Percentiles rank a stretch among this genome's conserved stretches.
phyloP scores from a whole-genome alignment of 176 grass and related monocot species.

The Areca catechu region DNA sequence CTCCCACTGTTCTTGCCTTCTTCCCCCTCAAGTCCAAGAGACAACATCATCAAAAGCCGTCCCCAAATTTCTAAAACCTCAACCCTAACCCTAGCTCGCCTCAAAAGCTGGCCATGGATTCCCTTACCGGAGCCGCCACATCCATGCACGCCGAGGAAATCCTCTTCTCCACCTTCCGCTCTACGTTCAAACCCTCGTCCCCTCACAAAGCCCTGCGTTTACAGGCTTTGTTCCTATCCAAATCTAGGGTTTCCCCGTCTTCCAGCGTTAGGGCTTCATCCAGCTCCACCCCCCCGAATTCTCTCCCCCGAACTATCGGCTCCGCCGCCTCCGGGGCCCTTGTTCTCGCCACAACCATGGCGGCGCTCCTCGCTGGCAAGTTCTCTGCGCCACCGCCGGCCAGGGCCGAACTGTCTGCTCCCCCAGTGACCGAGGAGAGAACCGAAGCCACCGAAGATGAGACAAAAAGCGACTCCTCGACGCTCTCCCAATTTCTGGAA shows the following conservation, averaged over 20 bases:
- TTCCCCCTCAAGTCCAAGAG: too few relatives aligned
- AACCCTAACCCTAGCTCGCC: not conserved
- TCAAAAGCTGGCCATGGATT: not conserved
- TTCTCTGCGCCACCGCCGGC: slow-evolving; percentile 9
- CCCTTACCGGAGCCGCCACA: not conserved
- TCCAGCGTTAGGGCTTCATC: slow-evolving; percentile 20
- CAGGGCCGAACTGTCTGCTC: not conserved
- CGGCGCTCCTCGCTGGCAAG: slow-evolving; percentile 30
- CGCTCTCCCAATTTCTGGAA: slow-evolving; percentile 18
- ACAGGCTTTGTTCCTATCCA: too few relatives aligned
- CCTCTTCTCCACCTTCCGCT: not conserved
- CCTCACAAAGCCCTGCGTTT: not conserved
- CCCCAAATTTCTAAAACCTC: not conserved
- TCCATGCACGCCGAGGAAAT: not conserved
- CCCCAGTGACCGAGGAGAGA: slow-evolving; percentile 15
- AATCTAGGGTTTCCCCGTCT: too few relatives aligned
- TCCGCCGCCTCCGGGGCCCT: slow-evolving; percentile 45
- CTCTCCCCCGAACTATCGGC: slow-evolving; percentile 40
- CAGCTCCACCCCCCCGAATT: slow-evolving; percentile 1
- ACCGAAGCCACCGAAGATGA: not conserved
- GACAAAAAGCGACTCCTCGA: not conserved
- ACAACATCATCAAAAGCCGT: not conserved
- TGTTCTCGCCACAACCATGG: slow-evolving; percentile 40
- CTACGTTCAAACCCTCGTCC: not conserved
- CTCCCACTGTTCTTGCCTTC: too few relatives aligned